These are phyloP conservation scores for Ustulina deusta DNA, from an alignment of 2,329 filamentous ascomycete species.

Conservation along the genomic window DNA sequence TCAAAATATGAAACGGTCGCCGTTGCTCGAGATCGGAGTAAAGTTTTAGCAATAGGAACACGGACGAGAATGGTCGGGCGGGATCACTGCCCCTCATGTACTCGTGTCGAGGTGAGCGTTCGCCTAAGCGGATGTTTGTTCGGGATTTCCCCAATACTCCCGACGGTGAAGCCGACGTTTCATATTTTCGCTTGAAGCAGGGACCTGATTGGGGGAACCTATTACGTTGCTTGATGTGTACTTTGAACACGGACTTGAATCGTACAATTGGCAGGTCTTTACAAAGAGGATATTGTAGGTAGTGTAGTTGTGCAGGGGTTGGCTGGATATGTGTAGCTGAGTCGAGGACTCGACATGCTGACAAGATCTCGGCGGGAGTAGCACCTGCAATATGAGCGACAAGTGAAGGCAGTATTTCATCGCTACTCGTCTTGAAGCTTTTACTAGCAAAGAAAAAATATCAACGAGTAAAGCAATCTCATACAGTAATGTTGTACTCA, in stretches of 20 bases:
- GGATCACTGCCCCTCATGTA: not conserved
- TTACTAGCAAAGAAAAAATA: too few species aligned
- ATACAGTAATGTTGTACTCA: too few species aligned
- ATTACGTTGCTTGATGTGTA: not conserved
- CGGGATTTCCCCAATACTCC: slow-evolving; percentile 28
- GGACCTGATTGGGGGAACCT: slow-evolving; percentile 2
- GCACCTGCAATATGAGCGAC: too few species aligned
- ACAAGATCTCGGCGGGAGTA: too few species aligned
- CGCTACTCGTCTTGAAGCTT: too few species aligned
- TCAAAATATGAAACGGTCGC: not conserved
- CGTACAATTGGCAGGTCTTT: not conserved
- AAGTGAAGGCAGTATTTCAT: too few species aligned
- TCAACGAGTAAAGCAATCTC: too few species aligned
- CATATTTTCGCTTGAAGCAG: not conserved
- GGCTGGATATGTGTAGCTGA: too few species aligned
- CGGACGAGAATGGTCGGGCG: not conserved
- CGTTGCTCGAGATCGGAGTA: not conserved
- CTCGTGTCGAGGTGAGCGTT: slow-evolving; percentile 1
- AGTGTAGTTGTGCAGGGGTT: too few species aligned
- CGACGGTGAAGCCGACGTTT: not conserved
- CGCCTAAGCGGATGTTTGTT: slow-evolving; percentile 26
- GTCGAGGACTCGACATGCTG: too few species aligned
- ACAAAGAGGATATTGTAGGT: not conserved
- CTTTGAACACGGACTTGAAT: not conserved
- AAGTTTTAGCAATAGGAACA: not conserved